These are phyloP conservation scores for Penicillium verhagenii DNA, from an alignment of 495 filamentous ascomycete genomes.

Conservation along the genomic window DNA sequence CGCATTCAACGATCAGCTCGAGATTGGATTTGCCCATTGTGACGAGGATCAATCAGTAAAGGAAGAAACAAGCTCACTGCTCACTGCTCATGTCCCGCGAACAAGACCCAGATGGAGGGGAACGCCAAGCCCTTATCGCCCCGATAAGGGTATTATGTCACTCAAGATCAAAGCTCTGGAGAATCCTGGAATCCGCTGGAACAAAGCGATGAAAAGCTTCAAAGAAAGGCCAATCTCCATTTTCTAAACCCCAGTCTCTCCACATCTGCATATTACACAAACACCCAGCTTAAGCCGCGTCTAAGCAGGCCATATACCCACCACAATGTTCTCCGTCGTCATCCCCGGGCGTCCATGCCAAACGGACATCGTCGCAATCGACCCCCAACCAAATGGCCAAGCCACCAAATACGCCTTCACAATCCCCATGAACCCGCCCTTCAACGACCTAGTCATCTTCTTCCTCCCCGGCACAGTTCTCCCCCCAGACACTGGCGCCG, in stretches of 20 bases:
- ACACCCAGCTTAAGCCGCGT: neutral
- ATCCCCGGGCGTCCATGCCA: conserved; percentile 58
- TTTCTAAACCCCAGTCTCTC: neutral
- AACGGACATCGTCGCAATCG: conserved; percentile 57
- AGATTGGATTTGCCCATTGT: conserved; percentile 51
- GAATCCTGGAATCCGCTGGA: conserved; percentile 13
- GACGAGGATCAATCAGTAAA: neutral
- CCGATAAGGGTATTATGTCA: conserved; percentile 35
- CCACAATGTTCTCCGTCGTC: conserved; percentile 57
- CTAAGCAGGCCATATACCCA: conserved; percentile 1
- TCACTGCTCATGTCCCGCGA: neutral
- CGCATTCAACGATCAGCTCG: conserved; percentile 57
- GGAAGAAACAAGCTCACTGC: neutral
- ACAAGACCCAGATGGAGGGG: neutral
- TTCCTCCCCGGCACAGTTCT: conserved; percentile 76
- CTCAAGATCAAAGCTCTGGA: conserved; percentile 2
- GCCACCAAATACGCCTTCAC: conserved; percentile 67
- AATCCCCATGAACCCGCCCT: conserved; percentile 55
- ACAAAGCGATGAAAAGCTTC: conserved; percentile 10
- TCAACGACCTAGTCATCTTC: conserved; percentile 86
- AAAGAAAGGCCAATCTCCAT: conserved; percentile 2
- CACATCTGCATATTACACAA: neutral
- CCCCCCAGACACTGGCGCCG: conserved; percentile 74
- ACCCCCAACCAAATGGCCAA: conserved; percentile 45
- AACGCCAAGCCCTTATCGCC: conserved; percentile 30